Base-by-base conservation (phyloP, 2,329 filamentous ascomycete species). In the Coniochaeta pulveracea region DNA sequence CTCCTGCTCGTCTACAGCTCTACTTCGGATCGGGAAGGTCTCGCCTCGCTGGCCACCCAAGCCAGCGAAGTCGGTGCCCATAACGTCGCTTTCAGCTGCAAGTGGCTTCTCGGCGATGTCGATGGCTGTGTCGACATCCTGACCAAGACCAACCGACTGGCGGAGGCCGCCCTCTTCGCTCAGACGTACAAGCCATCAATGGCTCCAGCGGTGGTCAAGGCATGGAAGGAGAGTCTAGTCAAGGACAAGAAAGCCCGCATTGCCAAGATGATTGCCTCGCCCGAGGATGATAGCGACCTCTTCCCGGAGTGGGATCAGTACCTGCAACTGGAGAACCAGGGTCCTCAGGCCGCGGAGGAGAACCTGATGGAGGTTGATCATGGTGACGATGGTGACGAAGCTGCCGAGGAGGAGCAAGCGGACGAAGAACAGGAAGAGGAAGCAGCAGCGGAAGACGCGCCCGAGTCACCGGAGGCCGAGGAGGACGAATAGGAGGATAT, bases 231-330 rank as follows among this genome's bases (percentile, higher is more conserved):
- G 39, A 73, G 64, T 19, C 58, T 98, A 31, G 88, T 95, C 55
- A 84, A 85, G 60, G 70, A 68, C 34, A 89, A 89, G 55, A 94
- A 93, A 66, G 72, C 69, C 9, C 85, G 91, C 44, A 81, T 96
- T 4, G 76, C 82, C 9, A 81, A 89, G 60, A 67, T 86, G 33
- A 72, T 98, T 34, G 89, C 83, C 39, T 70, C 85, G 0, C 91
- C 91, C 0, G 82, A 76, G 0, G 79, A 83, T 45, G 84, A 86
- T 38, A 81, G 81, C 25, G 88, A 93, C 3, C 69, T 98, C 45
- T 98, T 98, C 61, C 89, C 89, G 0, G 85, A 95, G 49, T 98
- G 91, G 91, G 83, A 94, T 4, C 81, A 91, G 56, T 95, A 85
- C 65, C 53, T 96, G 46, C 69, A 72, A 49, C 54, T 94, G 40